Base-by-base conservation (phyloP, 1,139 yeast species). In the Protomyces lactucae-debilis region DNA sequence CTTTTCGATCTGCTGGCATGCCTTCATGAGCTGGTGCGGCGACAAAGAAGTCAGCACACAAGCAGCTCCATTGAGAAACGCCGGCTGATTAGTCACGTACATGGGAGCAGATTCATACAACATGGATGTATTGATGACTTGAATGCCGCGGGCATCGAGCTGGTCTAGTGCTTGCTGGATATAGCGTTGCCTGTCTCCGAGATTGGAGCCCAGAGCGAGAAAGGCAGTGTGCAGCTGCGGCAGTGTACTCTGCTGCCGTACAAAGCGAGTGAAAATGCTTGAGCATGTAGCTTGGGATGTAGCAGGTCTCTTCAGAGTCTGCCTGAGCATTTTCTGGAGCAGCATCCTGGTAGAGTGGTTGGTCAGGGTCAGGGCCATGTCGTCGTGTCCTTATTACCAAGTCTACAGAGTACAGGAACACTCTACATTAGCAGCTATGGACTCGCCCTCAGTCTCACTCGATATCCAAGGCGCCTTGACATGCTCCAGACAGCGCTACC, bases 71-170 rank as follows among this genome's bases (percentile, higher is more conserved):
- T 93, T 95, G 70, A 86, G 78, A 73, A 93, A 95, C 71, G 85
- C 86, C 1, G 85, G 81, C 76, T 93, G 99, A 67, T 91, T 89
- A 56, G 81, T 76, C 68, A 81, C 84, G 73, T 91, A 95, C 98
- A 93, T 93, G 55, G 99, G 98, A 69, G 86, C 89, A 25, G 97
- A 88, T 67, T 87, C 85, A 74, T 89, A 93, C 67, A 93, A 76
- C 1, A 95, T 83, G 0, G 98, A 91, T 0, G 95, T 83, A 1
- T 82, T 78, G 3, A 79, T 68, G 0, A 93, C 83, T 6, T 74
- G 71, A 35, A 87, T 79, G 0, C 77, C 81, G 14, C 75, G 67
- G 39, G 69, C 56, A 10, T 78, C 74, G 21, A 93, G 76, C 55
- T 81, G 77, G 0, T 76, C 75, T 23, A 90, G 74, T 0, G 97